These are phyloP conservation scores for Nicotiana paniculata DNA, from an alignment of 257 asterid species.

Conservation along the genomic window DNA sequence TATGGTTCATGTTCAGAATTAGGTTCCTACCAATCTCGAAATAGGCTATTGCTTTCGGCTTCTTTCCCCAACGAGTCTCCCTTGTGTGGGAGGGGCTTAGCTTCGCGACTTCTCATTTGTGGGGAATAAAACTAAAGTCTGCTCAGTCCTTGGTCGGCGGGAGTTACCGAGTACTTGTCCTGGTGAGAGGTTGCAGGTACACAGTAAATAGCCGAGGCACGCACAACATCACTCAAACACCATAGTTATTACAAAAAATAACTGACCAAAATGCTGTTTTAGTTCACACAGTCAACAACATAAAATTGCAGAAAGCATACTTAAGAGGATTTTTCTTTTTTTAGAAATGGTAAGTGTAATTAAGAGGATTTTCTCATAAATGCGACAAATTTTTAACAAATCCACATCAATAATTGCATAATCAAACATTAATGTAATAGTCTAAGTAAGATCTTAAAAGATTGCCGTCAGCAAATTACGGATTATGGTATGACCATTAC, in stretches of 20 bases:
- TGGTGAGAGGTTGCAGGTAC: no score
- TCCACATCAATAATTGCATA: neutral
- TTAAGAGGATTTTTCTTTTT: neutral
- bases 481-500: neutral
- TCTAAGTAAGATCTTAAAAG: neutral
- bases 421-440: neutral
- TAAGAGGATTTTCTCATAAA: neutral
- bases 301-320: neutral
- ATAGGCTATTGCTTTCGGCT: no score
- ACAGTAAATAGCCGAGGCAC: no score
- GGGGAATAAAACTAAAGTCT: no score
- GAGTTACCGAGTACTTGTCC: no score
- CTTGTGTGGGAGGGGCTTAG: neutral
- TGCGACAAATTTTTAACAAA: neutral
- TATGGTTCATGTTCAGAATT: neutral
- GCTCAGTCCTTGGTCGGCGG: no score
- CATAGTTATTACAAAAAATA: no score
- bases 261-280: neutral
- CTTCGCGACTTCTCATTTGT: no score
- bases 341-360: neutral
- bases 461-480: neutral
- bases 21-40: no score
- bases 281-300: neutral
- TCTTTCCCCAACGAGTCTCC: neutral
- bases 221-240: no score